phyloP scores from a whole-genome alignment of 371 early-diverging fungal species.

The Funneliformis caledonium region DNA sequence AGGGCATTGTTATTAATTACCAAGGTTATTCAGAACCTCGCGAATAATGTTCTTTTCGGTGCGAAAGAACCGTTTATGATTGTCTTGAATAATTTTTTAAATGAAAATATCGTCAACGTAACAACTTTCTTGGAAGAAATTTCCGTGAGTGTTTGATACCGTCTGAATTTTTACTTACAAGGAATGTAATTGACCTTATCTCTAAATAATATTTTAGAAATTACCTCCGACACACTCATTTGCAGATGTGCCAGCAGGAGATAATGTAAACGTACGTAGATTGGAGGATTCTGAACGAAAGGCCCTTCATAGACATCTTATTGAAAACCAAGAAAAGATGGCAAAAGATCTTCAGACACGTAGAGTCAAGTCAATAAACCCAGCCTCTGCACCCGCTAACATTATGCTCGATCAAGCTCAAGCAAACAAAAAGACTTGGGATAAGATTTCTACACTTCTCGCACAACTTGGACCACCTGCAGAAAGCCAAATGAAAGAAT shows the following conservation, averaged over 20 bases:
- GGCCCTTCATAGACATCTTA: conserved; percentile 69
- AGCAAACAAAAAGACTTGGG: conserved; percentile 60
- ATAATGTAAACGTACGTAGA: neutral
- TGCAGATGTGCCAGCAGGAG: conserved; percentile 1
- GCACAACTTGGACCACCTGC: conserved; percentile 86
- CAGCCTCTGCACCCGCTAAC: conserved; percentile 1
- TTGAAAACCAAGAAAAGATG: conserved; percentile 75
- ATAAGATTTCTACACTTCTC: conserved; percentile 79
- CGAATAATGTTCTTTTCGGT: conserved; percentile 93
- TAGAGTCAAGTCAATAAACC: conserved; percentile 41
- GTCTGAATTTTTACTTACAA: neutral
- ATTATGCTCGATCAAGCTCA: conserved; percentile 47
- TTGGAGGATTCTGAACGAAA: conserved; percentile 64
- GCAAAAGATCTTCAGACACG: conserved; percentile 64
- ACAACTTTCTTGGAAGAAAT: conserved; percentile 67
- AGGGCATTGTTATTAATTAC: conserved; percentile 89
- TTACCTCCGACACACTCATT: neutral
- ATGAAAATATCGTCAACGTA: conserved; percentile 70
- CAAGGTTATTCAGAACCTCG: conserved; percentile 94
- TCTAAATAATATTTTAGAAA: neutral
- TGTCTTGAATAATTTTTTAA: conserved; percentile 83
- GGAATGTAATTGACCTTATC: neutral
- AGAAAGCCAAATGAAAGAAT: conserved; percentile 53
- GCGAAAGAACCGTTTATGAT: conserved; percentile 92
- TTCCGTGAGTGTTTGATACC: conserved; percentile 45